Base-by-base conservation (phyloP, 2,329 filamentous ascomycete genomes). In the Fusarium tjaetaba region DNA sequence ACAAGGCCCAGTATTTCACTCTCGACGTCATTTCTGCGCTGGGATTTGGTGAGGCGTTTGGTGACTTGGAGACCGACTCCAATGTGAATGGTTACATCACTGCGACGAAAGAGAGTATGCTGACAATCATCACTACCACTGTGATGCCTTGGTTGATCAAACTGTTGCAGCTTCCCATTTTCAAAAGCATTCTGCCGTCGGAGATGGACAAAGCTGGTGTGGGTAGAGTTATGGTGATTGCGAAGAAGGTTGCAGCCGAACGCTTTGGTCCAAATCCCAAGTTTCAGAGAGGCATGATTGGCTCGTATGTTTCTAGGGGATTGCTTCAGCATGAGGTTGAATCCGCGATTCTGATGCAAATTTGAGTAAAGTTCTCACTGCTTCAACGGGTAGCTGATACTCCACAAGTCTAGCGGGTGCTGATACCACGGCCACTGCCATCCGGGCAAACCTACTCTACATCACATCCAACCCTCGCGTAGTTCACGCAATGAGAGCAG, bases 261-360 rank as follows among this genome's bases (percentile, higher is more conserved):
- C 41, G 41, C 3, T 58, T 58, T n/a, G 55, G 55, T 4, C 30
- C 18, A 2, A 14, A 46, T 2, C 30, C 18, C 11, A 58, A 46
- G 30, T 15, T 46, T 16, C 55, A 58, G 4, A 36, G 55, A 46
- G 57, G 52, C 6, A 52, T 60, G 57, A 30, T 60, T 32, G 32
- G 26, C 20, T 60, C 57, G 1, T 52, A 52, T 24, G 22, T 52
- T 10, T 4, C 55, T 4, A 15, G 39, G 10, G 55, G 55, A 7
- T 7, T 58, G 0, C 41, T 46, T 2, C 55, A 58, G 34, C 18
- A 58, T 14, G 55, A 58, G 24, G 55, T 58, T 3, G 30, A 46
- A 18, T 58, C 55, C 0, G 39, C 46, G 20, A 58, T 58, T 7
- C 20, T 58, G 5, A 58, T 46, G 55, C 55, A 58, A 18, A 58